A percentile compares a stretch with the other conserved stretches of the same genome.
These are phyloP conservation scores for Leucoagaricus sp. DNA, from an alignment of 1,284 basidiomycete genomes.

Conservation along the genomic window DNA sequence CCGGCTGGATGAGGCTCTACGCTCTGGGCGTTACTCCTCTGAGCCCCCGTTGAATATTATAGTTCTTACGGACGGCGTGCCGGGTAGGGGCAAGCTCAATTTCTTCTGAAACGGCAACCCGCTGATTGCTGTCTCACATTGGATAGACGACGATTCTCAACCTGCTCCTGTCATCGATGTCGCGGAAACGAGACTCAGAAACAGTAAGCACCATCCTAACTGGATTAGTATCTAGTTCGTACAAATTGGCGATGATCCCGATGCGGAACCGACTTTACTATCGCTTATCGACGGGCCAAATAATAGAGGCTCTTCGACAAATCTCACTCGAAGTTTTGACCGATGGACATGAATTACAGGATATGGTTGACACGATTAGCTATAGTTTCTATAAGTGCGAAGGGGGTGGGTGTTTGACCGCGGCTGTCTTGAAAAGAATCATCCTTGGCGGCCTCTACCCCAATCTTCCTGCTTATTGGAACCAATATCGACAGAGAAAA, in stretches of 20 bases:
- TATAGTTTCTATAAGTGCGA: conserved; percentile 12
- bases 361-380: conserved; percentile 27
- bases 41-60: conserved; percentile 29
- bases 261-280: conserved; percentile 24
- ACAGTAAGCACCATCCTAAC: conserved; percentile 28
- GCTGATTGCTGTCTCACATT: neutral
- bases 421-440: conserved; percentile 24
- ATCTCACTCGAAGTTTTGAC: neutral
- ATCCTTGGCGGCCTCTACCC: conserved; percentile 28
- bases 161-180: conserved; percentile 19
- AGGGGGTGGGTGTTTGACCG: conserved; percentile 16
- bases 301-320: conserved; percentile 17
- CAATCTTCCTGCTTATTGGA: conserved; percentile 20
- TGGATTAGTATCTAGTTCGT: conserved; percentile 35
- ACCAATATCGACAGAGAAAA: neutral
- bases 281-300: conserved; percentile 21
- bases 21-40: conserved; percentile 17
- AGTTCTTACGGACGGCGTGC: conserved; percentile 31
- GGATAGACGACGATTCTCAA: conserved; percentile 1
- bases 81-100: conserved; percentile 19
- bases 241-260: conserved; percentile 31
- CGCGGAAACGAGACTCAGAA: conserved; percentile 23
- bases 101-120: neutral
- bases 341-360: conserved; percentile 14
- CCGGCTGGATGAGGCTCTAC: conserved; percentile 18